Evolutionary conservation across 768 basidiomycete species (phyloP), one percentile per base, ranked within the genome.

Genomic region (Clitopilus hobsonii): DNA sequence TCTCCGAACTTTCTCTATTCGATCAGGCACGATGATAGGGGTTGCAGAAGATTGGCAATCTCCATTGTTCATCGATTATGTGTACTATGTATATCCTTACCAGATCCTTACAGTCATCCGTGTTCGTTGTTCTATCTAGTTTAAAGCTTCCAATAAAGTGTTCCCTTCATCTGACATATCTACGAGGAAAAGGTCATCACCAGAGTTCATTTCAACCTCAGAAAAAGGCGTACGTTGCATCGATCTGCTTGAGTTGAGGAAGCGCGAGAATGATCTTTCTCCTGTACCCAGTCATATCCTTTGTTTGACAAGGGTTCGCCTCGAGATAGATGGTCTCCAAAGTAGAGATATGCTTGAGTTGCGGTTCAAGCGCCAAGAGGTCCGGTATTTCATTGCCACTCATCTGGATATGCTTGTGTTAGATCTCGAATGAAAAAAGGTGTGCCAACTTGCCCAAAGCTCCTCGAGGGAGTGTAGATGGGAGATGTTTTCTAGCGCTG

Each of bases 261-360:
- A 97, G 74, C 2, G 86, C 85, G 32, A 98, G 71, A 67, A 90
- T 92, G 53, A 98, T 79, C 73, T 97, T 99, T 52, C 96, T 77
- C 61, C 94, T 75, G 67, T 98, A 99, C 20, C 77, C 81, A 1
- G 80, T 74, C 68, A 82, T 87, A 63, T 98, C 91, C 13, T 75
- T 77, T 45, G 69, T 77, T 66, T 99, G 94, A 59, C 93, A 89
- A 2, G 97, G 97, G 65, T 99, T 99, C 4, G 84, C 88, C 71
- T 99, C 97, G 23, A 99, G 82, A 67, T 99, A 99, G 6, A 99
- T 77, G 1, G 97, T 99, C 65, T 87, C 79, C 11, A 99, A 77
- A 0, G 83, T 77, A 6, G 70, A 49, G 26, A 91, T 74, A 11
- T 78, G 72, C 55, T 71, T 68, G 53, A 96, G 79, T 66, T 95